Evolutionary conservation across 768 basidiomycete genomes (phyloP).

Genomic region (Trichaptum fuscoviolaceum): DNA sequence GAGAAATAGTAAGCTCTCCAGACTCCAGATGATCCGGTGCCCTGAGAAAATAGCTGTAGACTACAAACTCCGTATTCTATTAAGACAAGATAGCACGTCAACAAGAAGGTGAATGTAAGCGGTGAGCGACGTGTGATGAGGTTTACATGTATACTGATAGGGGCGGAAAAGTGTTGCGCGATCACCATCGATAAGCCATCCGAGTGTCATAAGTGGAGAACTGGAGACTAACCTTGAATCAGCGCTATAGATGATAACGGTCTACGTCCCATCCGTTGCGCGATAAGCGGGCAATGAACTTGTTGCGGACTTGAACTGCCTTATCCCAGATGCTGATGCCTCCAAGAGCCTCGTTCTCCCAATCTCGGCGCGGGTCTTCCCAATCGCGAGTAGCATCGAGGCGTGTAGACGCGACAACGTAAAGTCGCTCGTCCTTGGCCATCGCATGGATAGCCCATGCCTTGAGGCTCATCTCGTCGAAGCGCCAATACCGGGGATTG

Average conservation of each 20-base stretch:
- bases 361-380: slow-evolving; percentile 2
- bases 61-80: not conserved
- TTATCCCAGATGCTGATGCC: slow-evolving; percentile 4
- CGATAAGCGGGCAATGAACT: slow-evolving; percentile 2
- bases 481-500: slow-evolving; percentile 2
- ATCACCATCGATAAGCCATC: not conserved
- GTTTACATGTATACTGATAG: not conserved
- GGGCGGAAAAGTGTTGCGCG: not conserved
- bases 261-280: not conserved
- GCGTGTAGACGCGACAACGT: slow-evolving; percentile 1
- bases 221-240: not conserved
- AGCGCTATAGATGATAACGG: slow-evolving; percentile 1
- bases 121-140: not conserved
- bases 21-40: not conserved
- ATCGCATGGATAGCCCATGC: slow-evolving; percentile 1
- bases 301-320: slow-evolving; percentile 1
- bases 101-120: not conserved
- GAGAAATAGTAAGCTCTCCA: not conserved
- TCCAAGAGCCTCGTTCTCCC: slow-evolving; percentile 2
- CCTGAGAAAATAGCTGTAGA: not conserved
- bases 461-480: slow-evolving; percentile 5
- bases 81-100: slow-evolving; percentile 1
- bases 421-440: slow-evolving; percentile 3
- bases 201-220: not conserved
- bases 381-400: slow-evolving; percentile 4